Conservation (phyloP, 306 rosid genomes). For the Hippophae tibetana region DNA sequence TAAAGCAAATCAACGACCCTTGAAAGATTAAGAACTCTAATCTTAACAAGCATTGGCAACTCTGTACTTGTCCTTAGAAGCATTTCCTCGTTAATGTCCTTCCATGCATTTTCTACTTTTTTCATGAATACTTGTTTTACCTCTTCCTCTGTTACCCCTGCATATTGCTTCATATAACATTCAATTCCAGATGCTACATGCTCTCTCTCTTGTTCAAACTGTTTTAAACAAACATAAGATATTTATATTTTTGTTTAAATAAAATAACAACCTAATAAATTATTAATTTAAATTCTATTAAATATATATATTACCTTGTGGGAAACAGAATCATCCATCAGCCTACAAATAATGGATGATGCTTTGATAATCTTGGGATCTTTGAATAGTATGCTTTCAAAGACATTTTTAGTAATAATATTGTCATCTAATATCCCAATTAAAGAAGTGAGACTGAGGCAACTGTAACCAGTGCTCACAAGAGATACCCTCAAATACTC, state of each 20-base stretch:
- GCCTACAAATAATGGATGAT: not conserved
- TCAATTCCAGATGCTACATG: slow-evolving; percentile 29
- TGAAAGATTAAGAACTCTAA: slow-evolving; percentile 25
- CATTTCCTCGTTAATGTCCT: slow-evolving; percentile 36
- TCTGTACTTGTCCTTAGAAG: not conserved
- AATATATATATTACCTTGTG: not conserved
- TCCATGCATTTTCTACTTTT: slow-evolving; percentile 23
- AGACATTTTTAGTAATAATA: slow-evolving; percentile 11
- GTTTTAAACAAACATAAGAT: not conserved
- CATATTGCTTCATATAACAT: slow-evolving; percentile 33
- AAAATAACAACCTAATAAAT: too few species aligned
- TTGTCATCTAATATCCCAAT: slow-evolving; percentile 13
- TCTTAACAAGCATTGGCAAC: slow-evolving; percentile 26
- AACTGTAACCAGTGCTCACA: not conserved
- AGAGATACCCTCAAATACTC: slow-evolving; percentile 21
- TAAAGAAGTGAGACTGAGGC: slow-evolving; percentile 5
- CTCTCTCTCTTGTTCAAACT: slow-evolving; percentile 32
- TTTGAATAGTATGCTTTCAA: slow-evolving; percentile 3
- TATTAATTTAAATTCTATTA: too few species aligned
- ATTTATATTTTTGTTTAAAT: too few species aligned
- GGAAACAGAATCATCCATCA: slow-evolving; percentile 15
- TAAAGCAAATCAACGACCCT: slow-evolving; percentile 22
- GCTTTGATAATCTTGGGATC: slow-evolving; percentile 13
- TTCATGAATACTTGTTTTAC: not conserved
- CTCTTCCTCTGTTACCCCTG: slow-evolving; percentile 9